Evolutionary conservation across 495 filamentous ascomycete species (phyloP), one percentile per base, ranked within the genome.

Genomic region (Lepidopterella palustris): DNA sequence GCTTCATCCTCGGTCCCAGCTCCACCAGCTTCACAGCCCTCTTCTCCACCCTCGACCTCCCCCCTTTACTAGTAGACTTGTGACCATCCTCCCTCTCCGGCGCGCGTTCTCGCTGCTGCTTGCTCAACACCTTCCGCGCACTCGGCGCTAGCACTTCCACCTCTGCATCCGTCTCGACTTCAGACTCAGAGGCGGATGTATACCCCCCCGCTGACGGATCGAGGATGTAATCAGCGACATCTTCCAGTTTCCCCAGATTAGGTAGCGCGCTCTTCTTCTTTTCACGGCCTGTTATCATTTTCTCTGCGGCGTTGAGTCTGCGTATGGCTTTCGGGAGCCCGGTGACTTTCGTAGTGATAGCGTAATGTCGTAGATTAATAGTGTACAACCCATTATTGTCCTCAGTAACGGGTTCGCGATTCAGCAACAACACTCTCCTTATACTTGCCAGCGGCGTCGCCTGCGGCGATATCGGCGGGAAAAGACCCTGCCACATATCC

Each of bases 161-260:
- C 70, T 97, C 93, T 31, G 90, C 92, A 69, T 97, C 95, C 0
- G 92, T 96, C 40, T 97, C 95, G 47, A 88, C 72, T 64, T 99
- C 95, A 50, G 87, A 92, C 47, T 95, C 93, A 67, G 87, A 92
- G 0, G 89, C 96, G 10, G 90, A 93, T 63, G 90, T 87, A 69
- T 96, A 99, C 1, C 92, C 92, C 40, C 82, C 82, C 23, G 85
- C 87, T 13, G 87, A 89, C 0, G 84, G 84, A 58, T 88, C 84
- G 55, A 96, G 86, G 66, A 99, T 85, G 67, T 92, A 99, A 70
- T 99, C 95, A 2, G 93, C 88, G 15, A 97, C 92, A 76, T 99
- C 95, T 61, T 90, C 83, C 8, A 97, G 77, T 66, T 88, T 91
- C 21, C 90, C 87, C 0, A 99, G 78, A 70, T 99, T 95, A 4